Evolutionary conservation across 768 basidiomycete genomes (phyloP).

Genomic region (Mycena capillaripes): DNA sequence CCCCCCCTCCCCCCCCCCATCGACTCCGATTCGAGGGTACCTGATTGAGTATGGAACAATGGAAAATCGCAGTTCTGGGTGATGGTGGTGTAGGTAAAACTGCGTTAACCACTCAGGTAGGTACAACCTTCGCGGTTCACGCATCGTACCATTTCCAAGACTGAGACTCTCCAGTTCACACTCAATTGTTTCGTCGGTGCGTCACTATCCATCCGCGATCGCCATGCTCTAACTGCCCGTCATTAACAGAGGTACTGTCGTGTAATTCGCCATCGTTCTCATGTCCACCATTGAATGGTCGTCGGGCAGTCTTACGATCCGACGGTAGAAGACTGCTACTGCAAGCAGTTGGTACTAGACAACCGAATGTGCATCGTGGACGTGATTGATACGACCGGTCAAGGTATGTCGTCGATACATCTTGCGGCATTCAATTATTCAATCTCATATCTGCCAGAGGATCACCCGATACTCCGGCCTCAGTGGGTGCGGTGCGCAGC

Average conservation of each 20-base stretch:
- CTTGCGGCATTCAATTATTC: conserved; percentile 24
- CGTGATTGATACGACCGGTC: conserved; percentile 97
- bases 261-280: conserved; percentile 28
- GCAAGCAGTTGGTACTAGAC: conserved; percentile 95
- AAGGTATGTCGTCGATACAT: conserved; percentile 72
- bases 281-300: conserved; percentile 34
- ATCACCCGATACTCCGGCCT: conserved; percentile 95
- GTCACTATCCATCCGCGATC: conserved; percentile 48
- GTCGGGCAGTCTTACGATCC: conserved; percentile 89
- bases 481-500: conserved; percentile 94
- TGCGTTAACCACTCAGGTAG: conserved; percentile 93
- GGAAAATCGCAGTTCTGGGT: conserved; percentile 95
- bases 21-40: conserved; percentile 28
- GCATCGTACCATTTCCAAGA: conserved; percentile 11
- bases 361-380: conserved; percentile 96
- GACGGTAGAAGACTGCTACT: conserved; percentile 98
- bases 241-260: conserved; percentile 29
- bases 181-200: conserved; percentile 96
- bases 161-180: conserved; percentile 76
- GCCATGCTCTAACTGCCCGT: conserved; percentile 16
- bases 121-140: too few species aligned
- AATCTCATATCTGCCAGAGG: conserved; percentile 71
- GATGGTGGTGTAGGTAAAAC: conserved; percentile 99
- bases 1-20: too few species aligned
- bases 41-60: conserved; percentile 81